These are phyloP conservation scores for Chrysanthemum lavandulifolium DNA, from an alignment of 129 eudicot genomes.

Conservation along the genomic window DNA sequence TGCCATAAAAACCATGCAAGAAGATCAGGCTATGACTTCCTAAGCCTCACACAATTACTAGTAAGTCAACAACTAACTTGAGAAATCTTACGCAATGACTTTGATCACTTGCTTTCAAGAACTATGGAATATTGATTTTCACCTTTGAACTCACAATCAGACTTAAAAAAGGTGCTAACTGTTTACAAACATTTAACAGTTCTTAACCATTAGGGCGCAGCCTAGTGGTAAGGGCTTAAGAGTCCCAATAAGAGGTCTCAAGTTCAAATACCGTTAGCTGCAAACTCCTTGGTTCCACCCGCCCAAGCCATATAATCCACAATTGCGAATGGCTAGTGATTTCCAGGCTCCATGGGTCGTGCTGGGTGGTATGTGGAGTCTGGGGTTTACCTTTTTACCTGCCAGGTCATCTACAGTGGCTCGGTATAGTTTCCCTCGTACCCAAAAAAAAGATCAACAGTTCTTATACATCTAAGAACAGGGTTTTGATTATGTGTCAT, in stretches of 20 bases:
- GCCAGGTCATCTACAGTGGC: no score
- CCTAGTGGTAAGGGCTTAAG: neutral
- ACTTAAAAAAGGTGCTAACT: neutral
- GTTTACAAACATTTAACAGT: conserved; percentile 16
- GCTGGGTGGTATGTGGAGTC: no score
- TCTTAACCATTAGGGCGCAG: neutral
- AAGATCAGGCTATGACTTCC: conserved; percentile 15
- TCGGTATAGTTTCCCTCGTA: no score
- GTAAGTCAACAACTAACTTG: conserved; percentile 6
- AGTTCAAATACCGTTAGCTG: no score
- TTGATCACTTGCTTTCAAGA: neutral
- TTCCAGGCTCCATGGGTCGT: no score
- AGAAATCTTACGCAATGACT: neutral
- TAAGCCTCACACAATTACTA: neutral
- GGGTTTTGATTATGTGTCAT: no score
- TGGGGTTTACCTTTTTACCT: no score
- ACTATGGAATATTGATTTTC: conserved; percentile 2
- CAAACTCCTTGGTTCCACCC: no score
- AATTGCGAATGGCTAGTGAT: no score
- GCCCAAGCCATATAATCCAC: no score
- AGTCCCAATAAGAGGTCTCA: neutral
- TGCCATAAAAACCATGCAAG: conserved; percentile 8
- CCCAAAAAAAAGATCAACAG: no score
- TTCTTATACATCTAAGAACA: no score
- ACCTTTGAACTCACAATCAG: conserved; percentile 7